These are phyloP conservation scores for Skeletonema potamos DNA, from an alignment of 108 stramenopile genomes.

Conservation along the genomic window DNA sequence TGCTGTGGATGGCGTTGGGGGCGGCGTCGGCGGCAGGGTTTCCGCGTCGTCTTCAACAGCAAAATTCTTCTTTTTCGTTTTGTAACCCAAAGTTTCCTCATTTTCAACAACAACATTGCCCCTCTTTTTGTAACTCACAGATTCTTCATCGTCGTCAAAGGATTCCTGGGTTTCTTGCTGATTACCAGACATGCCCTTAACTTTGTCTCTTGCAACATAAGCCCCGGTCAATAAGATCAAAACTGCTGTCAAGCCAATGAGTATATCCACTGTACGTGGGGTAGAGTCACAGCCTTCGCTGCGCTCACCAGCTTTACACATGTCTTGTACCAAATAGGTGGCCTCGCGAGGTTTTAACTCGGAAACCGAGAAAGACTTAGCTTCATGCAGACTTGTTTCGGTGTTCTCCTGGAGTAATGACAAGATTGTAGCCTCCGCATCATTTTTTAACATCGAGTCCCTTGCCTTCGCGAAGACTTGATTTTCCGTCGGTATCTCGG, in stretches of 20 bases:
- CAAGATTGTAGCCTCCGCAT: not conserved
- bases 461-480: not conserved
- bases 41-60: too few relatives aligned
- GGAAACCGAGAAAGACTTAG: not conserved
- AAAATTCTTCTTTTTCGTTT: too few relatives aligned
- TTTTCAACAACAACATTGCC: too few relatives aligned
- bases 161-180: not conserved
- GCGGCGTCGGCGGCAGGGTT: not conserved
- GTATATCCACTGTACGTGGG: not conserved
- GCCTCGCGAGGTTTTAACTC: not conserved
- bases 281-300: not conserved
- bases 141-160: not conserved
- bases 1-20: not conserved
- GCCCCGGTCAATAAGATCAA: not conserved
- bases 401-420: not conserved
- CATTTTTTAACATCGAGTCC: not conserved
- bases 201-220: not conserved
- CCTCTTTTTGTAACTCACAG: not conserved
- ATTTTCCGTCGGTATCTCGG: not conserved
- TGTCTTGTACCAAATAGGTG: not conserved
- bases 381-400: not conserved
- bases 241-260: not conserved
- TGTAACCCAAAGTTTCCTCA: not conserved
- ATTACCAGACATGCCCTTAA: not conserved
- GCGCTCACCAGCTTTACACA: too few relatives aligned